Evolutionary conservation across 202 grass and related monocot species (phyloP), one percentile per base, ranked within the genome.

Genomic region (Zoysia matrella): DNA sequence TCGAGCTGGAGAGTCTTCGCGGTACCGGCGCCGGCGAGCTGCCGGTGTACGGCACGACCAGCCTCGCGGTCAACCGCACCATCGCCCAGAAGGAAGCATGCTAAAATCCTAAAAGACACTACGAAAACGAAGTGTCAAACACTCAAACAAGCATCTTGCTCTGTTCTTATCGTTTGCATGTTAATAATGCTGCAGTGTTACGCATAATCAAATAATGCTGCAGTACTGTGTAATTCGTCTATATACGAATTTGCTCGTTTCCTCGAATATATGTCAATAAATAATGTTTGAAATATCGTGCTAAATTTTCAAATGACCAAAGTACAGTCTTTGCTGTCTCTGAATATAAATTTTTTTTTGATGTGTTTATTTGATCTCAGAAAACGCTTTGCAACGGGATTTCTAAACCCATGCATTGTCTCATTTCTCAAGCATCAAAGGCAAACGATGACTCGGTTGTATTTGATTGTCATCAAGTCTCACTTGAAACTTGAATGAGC

Each of bases 21-120:
- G 86, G 72, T 44, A 84, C 78, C 7, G 87, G 82, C 75, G 63
- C 75, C 11, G 78, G 94, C 67, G 92, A 98, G 87, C 87, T 98
- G 69, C 92, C 92, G 8, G 86, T 98, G 63, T 98, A 93, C 76
- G 90, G 88, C 46, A 95, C 90, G 0, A 98, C 95, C 73, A 83
- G 80, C 84, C 7, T 91, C 22, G 73, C 44, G 13, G 57, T 90
- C 13, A 98, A 93, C 45, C 88, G 75, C 40, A 72, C 86, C 8
- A 72, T 90, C 52, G 67, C 85, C 3, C 82, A 77, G 39, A 76
- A 71, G 1, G 44, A 76, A 62, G 79, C 78, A 69, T 85, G 84
- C 55, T 87, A 53, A 70, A 68, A 36, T 36, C 30, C 30, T 36
- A 36, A 36, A 36, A 36, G 66, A 36, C 70, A 0, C 15, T 14